Evolutionary conservation across 108 stramenopile species (phyloP).

Genomic region (Nannochloropsis oceanica): DNA sequence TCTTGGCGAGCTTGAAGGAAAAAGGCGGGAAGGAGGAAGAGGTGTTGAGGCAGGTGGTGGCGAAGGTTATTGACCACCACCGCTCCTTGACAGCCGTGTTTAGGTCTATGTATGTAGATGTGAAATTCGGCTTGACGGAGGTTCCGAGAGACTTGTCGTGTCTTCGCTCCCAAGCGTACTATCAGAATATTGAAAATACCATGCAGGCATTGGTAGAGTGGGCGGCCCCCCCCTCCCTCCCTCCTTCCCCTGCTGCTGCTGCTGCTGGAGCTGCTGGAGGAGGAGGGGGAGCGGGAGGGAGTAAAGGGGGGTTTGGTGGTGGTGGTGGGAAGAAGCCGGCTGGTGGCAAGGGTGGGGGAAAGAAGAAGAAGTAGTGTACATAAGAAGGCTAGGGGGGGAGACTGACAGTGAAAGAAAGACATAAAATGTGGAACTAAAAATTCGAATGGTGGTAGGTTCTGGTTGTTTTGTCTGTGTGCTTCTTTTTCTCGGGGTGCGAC

Average conservation of each 20-base stretch:
- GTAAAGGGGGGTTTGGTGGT: background rate
- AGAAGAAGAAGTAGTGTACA: background rate
- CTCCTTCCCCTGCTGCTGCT: background rate
- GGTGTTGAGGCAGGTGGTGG: background rate
- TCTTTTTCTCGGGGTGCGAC: too few species aligned
- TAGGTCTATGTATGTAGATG: constrained; percentile 22
- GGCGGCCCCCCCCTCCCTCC: background rate
- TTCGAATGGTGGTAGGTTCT: too few species aligned
- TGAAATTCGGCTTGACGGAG: constrained; percentile 5
- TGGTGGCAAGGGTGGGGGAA: background rate
- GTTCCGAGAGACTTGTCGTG: constrained; percentile 2
- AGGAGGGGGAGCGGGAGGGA: background rate
- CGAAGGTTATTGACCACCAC: constrained; percentile 15
- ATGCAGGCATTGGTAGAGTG: constrained; percentile 7
- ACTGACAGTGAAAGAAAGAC: too few species aligned
- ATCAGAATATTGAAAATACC: constrained; percentile 1
- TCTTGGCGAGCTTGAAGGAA: background rate
- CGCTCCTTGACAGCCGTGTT: constrained; percentile 4
- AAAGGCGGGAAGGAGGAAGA: background rate
- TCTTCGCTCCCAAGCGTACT: constrained; percentile 6
- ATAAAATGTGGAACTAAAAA: too few species aligned
- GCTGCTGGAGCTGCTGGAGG: background rate
- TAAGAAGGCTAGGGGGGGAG: too few species aligned
- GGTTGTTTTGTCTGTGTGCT: too few species aligned
- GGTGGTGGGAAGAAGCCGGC: background rate